phyloP scores from a whole-genome alignment of 176 grass and related monocot species.

The Lolium perenne region DNA sequence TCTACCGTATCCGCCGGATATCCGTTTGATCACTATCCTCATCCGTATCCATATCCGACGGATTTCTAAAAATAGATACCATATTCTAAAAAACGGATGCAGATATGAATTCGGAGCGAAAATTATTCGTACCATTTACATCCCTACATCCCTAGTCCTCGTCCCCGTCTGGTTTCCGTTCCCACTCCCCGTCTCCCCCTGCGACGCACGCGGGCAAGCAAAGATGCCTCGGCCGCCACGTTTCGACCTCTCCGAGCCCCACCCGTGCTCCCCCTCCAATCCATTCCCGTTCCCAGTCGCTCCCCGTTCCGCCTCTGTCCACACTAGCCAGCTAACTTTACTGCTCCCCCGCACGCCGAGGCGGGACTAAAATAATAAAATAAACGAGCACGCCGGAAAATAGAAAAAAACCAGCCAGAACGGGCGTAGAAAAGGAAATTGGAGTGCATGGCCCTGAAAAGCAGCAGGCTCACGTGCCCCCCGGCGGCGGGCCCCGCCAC shows the following conservation, averaged over 20 bases:
- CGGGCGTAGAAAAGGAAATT: background rate
- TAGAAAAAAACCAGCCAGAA: background rate
- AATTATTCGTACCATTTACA: too few relatives aligned
- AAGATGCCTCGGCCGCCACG: background rate
- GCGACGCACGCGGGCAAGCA: background rate
- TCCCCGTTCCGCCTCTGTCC: background rate
- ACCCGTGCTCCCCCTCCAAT: background rate
- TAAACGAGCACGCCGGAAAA: background rate
- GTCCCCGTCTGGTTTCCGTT: too few relatives aligned
- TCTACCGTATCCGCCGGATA: too few relatives aligned
- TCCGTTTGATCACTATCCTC: too few relatives aligned
- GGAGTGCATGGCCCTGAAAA: conserved; percentile 25
- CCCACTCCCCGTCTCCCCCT: background rate
- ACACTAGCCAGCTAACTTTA: background rate
- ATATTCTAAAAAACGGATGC: too few relatives aligned
- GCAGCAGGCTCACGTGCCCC: conserved; percentile 49
- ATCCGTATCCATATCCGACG: too few relatives aligned
- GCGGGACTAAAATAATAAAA: background rate
- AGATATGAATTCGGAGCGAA: too few relatives aligned
- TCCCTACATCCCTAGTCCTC: too few relatives aligned
- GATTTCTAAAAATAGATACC: too few relatives aligned
- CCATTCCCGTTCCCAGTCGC: background rate
- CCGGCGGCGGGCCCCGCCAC: background rate
- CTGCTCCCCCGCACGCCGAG: conserved; percentile 46
- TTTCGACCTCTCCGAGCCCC: background rate